Base-by-base conservation (phyloP, 306 rosid species). In the Ammopiptanthus mongolicus region DNA sequence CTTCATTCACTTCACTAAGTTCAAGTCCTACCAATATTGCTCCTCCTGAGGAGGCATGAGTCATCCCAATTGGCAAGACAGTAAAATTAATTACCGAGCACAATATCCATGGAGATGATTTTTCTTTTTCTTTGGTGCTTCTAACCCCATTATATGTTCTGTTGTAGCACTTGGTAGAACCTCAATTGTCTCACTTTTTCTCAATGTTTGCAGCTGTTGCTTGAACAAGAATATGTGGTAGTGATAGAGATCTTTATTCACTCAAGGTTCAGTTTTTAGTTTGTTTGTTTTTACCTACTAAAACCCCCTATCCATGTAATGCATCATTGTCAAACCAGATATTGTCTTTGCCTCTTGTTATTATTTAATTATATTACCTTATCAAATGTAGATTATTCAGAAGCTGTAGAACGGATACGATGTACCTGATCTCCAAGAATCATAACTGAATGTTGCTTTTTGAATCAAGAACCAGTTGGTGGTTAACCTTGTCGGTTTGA, bases 391-490 rank as follows among this genome's bases (percentile, higher is more conserved):
- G 93, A 91, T 88, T 78, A 59, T 72, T 80, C 83, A 76, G 90
- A 82, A 81, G 88, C 75, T 31, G 87, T 80, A 86, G 96, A 88
- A 86, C 74, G 89, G 92, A 77, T 75, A 84, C 73, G 83, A 68
- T 67, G 92, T 75, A 52, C 85, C 88, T 76, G 90, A 67, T 67
- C 83, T 77, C 60, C 89, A 76, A 84, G 93, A 87, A 83, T 83
- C 84, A 85, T 79, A 82, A 84, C 80, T 84, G 72, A 65, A 72
- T 65, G 64, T 87, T 76, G 85, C 77, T 86, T 83, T 83, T 82
- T 87, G 87, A 80, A 71, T 63, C 77, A 83, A 87, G 86, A 85
- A 52, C 73, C 74, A 9, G 47, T 81, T 82, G 86, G 82, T 78
- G 74, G 86, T 82, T 76, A 73, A 71, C 25, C 46, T 84, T 82